These are phyloP conservation scores for Chloroidium sp. DNA, from an alignment of 163 green algal genomes.

Conservation along the genomic window DNA sequence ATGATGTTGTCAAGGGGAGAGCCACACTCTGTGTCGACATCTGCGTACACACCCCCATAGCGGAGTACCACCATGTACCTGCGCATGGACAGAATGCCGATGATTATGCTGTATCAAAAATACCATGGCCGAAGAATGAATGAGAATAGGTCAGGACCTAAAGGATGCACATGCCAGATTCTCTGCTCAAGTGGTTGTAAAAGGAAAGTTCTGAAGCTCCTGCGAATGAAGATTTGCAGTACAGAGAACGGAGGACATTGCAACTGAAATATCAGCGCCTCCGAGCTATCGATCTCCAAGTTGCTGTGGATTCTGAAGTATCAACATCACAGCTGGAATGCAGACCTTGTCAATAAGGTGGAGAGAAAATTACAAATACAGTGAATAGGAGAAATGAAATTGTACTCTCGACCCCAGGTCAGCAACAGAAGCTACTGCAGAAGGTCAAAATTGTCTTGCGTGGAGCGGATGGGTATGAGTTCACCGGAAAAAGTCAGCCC, in stretches of 20 bases:
- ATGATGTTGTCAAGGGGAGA: constrained; percentile 57
- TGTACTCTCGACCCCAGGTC: too few species aligned
- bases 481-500: constrained; percentile 67
- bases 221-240: neutral
- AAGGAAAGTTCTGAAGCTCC: neutral
- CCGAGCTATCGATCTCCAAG: too few species aligned
- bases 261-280: too few species aligned
- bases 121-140: neutral
- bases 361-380: too few species aligned
- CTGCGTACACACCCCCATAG: constrained; percentile 75
- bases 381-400: too few species aligned
- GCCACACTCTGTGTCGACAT: constrained; percentile 71
- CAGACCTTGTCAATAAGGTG: too few species aligned
- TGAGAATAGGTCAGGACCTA: too few species aligned
- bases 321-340: too few species aligned
- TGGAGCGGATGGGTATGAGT: too few species aligned
- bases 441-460: neutral
- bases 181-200: neutral
- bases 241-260: too few species aligned
- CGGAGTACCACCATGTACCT: constrained; percentile 77
- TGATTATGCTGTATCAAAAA: neutral
- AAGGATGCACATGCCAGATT: neutral
- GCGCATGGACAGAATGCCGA: neutral
- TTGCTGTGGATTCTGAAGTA: too few species aligned
- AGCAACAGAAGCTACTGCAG: too few species aligned